These are phyloP conservation scores for Neurospora sublineolata DNA, from an alignment of 495 filamentous ascomycete genomes.

Conservation along the genomic window DNA sequence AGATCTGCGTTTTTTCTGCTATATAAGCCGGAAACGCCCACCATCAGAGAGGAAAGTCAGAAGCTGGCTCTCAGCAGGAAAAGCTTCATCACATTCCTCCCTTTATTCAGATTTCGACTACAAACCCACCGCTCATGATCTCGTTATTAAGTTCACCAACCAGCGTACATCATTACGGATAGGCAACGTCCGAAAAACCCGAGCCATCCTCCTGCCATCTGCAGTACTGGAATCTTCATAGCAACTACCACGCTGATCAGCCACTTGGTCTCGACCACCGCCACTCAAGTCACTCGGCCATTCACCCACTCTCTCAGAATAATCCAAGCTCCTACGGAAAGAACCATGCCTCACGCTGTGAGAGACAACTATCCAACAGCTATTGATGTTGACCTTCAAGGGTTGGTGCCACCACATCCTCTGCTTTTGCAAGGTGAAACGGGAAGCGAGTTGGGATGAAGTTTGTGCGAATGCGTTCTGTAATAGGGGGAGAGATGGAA, in stretches of 20 bases:
- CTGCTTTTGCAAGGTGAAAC: background rate
- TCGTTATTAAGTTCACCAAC: background rate
- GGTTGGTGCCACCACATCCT: constrained; percentile 10
- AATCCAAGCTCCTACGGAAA: background rate
- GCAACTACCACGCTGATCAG: background rate
- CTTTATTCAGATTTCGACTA: background rate
- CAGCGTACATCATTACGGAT: background rate
- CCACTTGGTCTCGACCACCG: background rate
- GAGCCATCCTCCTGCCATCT: background rate
- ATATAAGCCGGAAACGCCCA: background rate
- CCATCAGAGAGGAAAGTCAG: background rate
- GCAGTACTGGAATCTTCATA: background rate
- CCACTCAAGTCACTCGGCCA: background rate
- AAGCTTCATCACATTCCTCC: background rate
- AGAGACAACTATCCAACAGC: background rate
- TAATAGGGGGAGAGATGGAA: background rate
- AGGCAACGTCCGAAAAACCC: background rate
- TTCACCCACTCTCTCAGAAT: background rate
- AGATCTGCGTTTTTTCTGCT: background rate
- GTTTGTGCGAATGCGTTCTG: background rate
- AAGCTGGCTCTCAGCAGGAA: background rate
- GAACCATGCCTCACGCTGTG: constrained; percentile 14
- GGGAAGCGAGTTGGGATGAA: background rate
- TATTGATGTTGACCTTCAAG: background rate
- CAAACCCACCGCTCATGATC: background rate